Evolutionary conservation across 23 red algal species (phyloP).

Genomic region (Gracilaria caudata): DNA sequence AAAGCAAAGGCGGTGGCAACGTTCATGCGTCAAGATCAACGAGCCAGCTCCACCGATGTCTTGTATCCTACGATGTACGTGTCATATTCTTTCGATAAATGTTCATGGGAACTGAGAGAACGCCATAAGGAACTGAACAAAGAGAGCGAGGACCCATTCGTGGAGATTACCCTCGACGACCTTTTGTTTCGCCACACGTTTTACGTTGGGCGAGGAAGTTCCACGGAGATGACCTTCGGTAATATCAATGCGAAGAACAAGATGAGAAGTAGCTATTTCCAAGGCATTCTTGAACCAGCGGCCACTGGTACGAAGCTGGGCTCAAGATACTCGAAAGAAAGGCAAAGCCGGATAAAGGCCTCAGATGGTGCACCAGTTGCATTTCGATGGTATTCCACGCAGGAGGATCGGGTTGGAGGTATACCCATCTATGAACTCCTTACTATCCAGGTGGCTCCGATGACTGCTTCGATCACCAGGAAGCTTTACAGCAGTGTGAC

Average conservation of each 20-base stretch:
- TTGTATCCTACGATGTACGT: constrained; percentile 82
- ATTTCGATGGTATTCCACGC: constrained; percentile 81
- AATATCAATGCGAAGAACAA: constrained; percentile 79
- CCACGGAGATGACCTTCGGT: constrained; percentile 82
- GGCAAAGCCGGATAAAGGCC: constrained; percentile 64
- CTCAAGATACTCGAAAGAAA: neutral
- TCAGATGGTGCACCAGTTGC: constrained; percentile 87
- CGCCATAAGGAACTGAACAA: constrained; percentile 50
- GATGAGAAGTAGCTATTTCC: constrained; percentile 72
- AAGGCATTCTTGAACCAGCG: constrained; percentile 70
- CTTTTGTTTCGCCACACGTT: constrained; percentile 77
- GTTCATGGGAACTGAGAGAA: constrained; percentile 79
- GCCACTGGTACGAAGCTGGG: constrained; percentile 22
- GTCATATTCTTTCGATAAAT: constrained; percentile 87
- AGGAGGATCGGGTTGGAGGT: constrained; percentile 80
- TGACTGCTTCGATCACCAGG: constrained; percentile 70
- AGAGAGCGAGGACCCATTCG: constrained; percentile 65
- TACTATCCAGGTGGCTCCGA: constrained; percentile 82
- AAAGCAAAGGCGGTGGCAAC: constrained; percentile 77
- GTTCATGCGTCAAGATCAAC: constrained; percentile 77
- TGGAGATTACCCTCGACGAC: constrained; percentile 69
- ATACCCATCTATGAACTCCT: constrained; percentile 86
- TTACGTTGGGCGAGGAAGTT: constrained; percentile 71
- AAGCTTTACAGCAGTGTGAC: constrained; percentile 63
- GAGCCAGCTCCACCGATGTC: constrained; percentile 55